These are phyloP conservation scores for Trichoderma citrinoviride DNA, from an alignment of 2,329 filamentous ascomycete genomes.

Conservation along the genomic window DNA sequence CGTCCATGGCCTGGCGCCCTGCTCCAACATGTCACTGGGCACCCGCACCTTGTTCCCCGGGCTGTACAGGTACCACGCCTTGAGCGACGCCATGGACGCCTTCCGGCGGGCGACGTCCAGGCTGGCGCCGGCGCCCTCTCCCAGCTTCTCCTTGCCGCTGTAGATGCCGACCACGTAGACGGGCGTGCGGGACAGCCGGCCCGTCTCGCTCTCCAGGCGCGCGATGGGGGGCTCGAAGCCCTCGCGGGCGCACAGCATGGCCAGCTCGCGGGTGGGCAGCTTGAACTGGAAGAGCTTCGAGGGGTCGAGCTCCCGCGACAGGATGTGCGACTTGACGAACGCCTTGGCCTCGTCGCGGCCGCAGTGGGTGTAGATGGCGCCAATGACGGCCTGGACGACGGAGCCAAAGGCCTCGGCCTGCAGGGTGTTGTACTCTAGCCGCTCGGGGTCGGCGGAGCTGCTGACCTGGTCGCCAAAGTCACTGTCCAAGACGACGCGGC, in stretches of 20 bases:
- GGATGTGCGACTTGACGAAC: constrained; percentile 82
- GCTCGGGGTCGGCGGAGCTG: constrained; percentile 26
- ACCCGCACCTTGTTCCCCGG: constrained; percentile 63
- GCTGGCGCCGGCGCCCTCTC: constrained; percentile 79
- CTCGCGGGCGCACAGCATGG: constrained; percentile 80
- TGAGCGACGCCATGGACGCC: constrained; percentile 81
- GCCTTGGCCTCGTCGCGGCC: constrained; percentile 74
- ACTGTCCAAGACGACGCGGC: constrained; percentile 77
- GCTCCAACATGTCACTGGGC: constrained; percentile 66
- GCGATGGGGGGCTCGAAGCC: constrained; percentile 86
- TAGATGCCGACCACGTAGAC: constrained; percentile 95
- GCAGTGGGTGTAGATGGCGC: constrained; percentile 80
- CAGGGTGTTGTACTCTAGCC: constrained; percentile 58
- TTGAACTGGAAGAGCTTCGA: constrained; percentile 78
- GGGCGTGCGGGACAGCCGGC: constrained; percentile 76
- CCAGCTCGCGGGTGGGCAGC: constrained; percentile 79
- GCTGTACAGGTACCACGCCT: constrained; percentile 95
- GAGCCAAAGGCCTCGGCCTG: constrained; percentile 70
- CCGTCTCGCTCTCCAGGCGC: constrained; percentile 85
- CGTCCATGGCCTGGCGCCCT: constrained; percentile 61
- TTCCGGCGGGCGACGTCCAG: constrained; percentile 73
- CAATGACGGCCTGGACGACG: constrained; percentile 80
- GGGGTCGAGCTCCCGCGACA: constrained; percentile 75
- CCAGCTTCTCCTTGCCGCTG: constrained; percentile 85
- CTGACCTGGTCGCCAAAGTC: constrained; percentile 68